These are phyloP conservation scores for Ophiostoma australiae DNA, from an alignment of 2,329 filamentous ascomycete species.

Conservation along the genomic window DNA sequence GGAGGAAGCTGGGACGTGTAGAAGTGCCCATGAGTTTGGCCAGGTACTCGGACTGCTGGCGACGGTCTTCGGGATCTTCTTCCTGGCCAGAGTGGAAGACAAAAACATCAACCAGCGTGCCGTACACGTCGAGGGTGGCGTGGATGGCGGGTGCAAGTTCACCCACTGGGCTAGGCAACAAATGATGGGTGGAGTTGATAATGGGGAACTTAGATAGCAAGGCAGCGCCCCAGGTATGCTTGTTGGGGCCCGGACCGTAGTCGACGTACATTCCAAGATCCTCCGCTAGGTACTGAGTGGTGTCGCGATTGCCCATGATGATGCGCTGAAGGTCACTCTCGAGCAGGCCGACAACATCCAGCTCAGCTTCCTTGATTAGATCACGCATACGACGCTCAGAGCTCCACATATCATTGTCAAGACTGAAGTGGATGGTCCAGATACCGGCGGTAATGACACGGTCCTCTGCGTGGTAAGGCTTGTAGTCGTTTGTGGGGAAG, in stretches of 20 bases:
- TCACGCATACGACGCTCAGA: constrained; percentile 92
- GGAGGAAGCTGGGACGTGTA: constrained; percentile 72
- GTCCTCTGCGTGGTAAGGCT: constrained; percentile 79
- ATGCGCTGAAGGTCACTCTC: constrained; percentile 93
- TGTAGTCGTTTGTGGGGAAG: constrained; percentile 89
- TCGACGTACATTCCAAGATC: constrained; percentile 99
- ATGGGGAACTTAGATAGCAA: constrained; percentile 94
- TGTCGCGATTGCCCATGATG: constrained; percentile 98
- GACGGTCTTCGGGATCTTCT: constrained; percentile 86
- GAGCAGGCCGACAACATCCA: constrained; percentile 94
- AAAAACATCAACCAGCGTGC: constrained; percentile 83
- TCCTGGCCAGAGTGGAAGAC: constrained; percentile 99
- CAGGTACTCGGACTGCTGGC: constrained; percentile 81
- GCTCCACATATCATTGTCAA: constrained; percentile 99
- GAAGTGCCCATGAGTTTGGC: constrained; percentile 81
- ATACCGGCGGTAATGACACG: constrained; percentile 90
- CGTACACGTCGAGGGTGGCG: constrained; percentile 92
- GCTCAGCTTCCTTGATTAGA: constrained; percentile 84
- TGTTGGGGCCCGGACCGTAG: constrained; percentile 94
- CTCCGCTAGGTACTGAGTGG: constrained; percentile 90
- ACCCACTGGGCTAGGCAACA: constrained; percentile 87
- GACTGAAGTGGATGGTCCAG: constrained; percentile 97
- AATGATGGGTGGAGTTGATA: constrained; percentile 90
- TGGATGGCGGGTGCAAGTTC: constrained; percentile 95
- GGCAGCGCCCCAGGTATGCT: constrained; percentile 95